Evolutionary conservation across 257 asterid species (phyloP).

Genomic region (Cordia subcordata): DNA sequence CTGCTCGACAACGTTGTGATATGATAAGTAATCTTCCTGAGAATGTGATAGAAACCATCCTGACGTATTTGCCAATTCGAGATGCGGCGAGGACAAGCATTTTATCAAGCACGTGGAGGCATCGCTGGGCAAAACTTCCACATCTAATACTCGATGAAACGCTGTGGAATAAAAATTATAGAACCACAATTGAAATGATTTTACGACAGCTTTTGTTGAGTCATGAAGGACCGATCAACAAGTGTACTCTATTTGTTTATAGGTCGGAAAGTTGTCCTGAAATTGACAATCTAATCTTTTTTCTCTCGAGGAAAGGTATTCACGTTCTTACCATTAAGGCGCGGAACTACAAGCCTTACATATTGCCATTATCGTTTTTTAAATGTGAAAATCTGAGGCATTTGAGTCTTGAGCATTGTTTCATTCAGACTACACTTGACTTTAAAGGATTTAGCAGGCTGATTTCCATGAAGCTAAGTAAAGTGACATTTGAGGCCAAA

Average conservation of each 20-base stretch:
- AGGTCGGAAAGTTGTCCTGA: constrained; percentile 9
- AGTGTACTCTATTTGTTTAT: constrained; percentile 15
- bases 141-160: background rate
- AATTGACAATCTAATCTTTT: constrained; percentile 15
- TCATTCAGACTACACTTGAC: background rate
- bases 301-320: constrained; percentile 8
- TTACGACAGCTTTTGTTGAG: constrained; percentile 3
- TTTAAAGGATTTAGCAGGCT: constrained; percentile 12
- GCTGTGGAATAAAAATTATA: background rate
- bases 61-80: background rate
- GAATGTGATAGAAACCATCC: background rate
- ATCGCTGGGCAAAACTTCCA: constrained; percentile 1
- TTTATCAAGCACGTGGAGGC: background rate
- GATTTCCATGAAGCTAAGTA: background rate
- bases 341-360: background rate
- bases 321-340: constrained; percentile 8
- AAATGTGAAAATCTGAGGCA: background rate
- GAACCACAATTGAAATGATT: background rate
- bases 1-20: background rate
- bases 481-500: background rate
- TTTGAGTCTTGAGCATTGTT: constrained; percentile 6
- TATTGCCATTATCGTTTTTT: constrained; percentile 15
- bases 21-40: background rate
- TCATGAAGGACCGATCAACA: constrained; percentile 14
- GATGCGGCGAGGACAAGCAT: constrained; percentile 4